Conservation (phyloP, 192 early-diverging fungal species). For the Gorgonomyces haynaldii region DNA sequence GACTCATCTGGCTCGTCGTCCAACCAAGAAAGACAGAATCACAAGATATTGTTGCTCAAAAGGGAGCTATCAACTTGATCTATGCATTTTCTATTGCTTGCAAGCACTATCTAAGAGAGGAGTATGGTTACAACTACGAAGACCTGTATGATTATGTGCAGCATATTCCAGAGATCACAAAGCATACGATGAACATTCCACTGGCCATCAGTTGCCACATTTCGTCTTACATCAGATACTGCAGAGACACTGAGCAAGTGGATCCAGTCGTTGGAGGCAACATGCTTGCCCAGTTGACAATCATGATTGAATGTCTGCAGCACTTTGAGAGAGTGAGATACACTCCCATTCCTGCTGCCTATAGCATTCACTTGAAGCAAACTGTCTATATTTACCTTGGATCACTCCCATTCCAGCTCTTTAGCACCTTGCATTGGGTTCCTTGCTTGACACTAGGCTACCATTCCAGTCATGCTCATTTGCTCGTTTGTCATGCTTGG, state of each 20-base stretch:
- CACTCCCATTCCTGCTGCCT: conserved; percentile 80
- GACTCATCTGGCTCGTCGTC: background rate
- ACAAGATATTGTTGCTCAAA: conserved; percentile 1
- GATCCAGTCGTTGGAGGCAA: conserved; percentile 11
- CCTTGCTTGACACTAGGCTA: conserved; percentile 26
- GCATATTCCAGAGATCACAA: conserved; percentile 47
- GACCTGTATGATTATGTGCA: conserved; percentile 56
- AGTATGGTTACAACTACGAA: conserved; percentile 50
- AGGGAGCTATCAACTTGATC: conserved; percentile 54
- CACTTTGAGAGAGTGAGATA: conserved; percentile 72
- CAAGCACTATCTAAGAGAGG: conserved; percentile 71
- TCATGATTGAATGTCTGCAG: conserved; percentile 45
- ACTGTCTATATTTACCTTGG: conserved; percentile 63
- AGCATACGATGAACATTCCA: conserved; percentile 25
- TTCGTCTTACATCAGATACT: conserved; percentile 36
- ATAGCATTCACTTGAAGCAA: conserved; percentile 82
- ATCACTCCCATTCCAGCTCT: conserved; percentile 71
- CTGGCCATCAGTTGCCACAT: conserved; percentile 51
- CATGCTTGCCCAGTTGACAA: conserved; percentile 37
- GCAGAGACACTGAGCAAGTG: conserved; percentile 15
- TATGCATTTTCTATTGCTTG: conserved; percentile 65
- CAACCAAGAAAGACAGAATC: background rate
- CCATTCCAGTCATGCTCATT: conserved; percentile 58
- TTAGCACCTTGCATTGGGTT: conserved; percentile 33
- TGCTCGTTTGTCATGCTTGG: conserved; percentile 67